A percentile compares a stretch with the other conserved stretches of the same genome.
Conservation (phyloP, 75 land plant species). For the Selaginella tamariscina region DNA sequence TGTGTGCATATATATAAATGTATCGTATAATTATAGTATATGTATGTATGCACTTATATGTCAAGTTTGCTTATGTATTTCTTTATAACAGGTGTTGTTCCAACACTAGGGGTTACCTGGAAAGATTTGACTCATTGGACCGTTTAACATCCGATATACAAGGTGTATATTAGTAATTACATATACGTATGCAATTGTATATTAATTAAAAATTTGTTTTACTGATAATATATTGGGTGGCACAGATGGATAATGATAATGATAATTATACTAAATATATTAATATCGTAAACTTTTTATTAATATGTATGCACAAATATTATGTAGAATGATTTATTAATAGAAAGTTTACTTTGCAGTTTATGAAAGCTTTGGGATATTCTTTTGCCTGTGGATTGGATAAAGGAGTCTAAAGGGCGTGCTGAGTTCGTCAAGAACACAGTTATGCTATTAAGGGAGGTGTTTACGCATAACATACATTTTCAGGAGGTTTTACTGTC, state of each 20-base stretch:
- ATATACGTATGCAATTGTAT: no score
- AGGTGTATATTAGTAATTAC: neutral
- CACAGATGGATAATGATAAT: no score
- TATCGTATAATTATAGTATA: constrained; percentile 3
- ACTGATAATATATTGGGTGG: no score
- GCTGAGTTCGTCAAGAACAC: constrained; percentile 62
- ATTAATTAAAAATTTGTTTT: no score
- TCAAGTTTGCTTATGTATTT: neutral
- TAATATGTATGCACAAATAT: no score
- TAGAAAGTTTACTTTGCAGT: no score
- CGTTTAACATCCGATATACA: constrained; percentile 14
- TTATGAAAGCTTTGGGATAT: neutral
- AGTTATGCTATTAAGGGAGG: constrained; percentile 39
- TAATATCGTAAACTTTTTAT: no score
- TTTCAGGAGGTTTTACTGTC: constrained; percentile 53
- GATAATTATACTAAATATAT: no score
- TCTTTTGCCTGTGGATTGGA: constrained; percentile 16
- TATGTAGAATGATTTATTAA: no score
- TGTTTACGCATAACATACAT: constrained; percentile 44
- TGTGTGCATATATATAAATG: neutral
- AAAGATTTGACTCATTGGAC: constrained; percentile 40
- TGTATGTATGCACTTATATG: neutral
- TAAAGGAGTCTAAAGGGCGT: constrained; percentile 26
- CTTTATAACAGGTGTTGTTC: constrained; percentile 43
- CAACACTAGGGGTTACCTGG: constrained; percentile 53